phyloP scores from a whole-genome alignment of 2,329 filamentous ascomycete species.

The Ceratocystis alfenasii region DNA sequence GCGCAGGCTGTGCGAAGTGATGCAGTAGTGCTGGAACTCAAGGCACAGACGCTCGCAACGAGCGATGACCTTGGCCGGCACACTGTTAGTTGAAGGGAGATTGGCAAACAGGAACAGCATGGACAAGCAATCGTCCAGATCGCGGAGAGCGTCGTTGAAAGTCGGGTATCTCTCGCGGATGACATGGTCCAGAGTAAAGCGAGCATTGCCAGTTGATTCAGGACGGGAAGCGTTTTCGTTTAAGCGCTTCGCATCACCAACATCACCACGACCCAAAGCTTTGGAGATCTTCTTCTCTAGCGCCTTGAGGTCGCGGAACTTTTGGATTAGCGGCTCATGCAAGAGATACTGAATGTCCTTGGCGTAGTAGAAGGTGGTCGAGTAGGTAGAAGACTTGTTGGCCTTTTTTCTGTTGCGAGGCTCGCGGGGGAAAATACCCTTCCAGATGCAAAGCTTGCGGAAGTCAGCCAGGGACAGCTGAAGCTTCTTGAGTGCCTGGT shows the following conservation, averaged over 20 bases:
- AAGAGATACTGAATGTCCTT: conserved; percentile 98
- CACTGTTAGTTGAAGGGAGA: conserved; percentile 75
- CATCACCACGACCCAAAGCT: conserved; percentile 83
- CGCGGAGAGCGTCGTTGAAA: conserved; percentile 84
- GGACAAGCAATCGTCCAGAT: conserved; percentile 90
- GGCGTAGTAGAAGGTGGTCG: conserved; percentile 81
- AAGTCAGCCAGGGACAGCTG: conserved; percentile 97
- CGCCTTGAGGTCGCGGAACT: conserved; percentile 94
- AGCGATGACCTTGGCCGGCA: conserved; percentile 90
- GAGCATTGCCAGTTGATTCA: conserved; percentile 81
- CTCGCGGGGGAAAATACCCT: conserved; percentile 96
- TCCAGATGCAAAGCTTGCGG: conserved; percentile 97
- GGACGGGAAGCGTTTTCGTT: conserved; percentile 77
- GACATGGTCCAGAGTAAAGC: conserved; percentile 88
- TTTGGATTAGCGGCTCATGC: conserved; percentile 84
- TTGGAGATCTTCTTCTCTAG: conserved; percentile 95
- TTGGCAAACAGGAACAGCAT: conserved; percentile 98
- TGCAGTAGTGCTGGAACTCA: conserved; percentile 97
- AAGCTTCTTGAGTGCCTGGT: conserved; percentile 92
- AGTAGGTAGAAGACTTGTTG: conserved; percentile 75
- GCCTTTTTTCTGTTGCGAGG: conserved; percentile 96
- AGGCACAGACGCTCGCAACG: conserved; percentile 85
- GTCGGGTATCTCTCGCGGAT: conserved; percentile 97
- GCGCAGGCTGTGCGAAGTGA: conserved; percentile 76
- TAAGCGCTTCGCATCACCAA: conserved; percentile 73